Percentiles rank a stretch among this genome's conserved stretches.
Conservation (phyloP, 2,329 filamentous ascomycete genomes). For the Cytospora leucostoma region DNA sequence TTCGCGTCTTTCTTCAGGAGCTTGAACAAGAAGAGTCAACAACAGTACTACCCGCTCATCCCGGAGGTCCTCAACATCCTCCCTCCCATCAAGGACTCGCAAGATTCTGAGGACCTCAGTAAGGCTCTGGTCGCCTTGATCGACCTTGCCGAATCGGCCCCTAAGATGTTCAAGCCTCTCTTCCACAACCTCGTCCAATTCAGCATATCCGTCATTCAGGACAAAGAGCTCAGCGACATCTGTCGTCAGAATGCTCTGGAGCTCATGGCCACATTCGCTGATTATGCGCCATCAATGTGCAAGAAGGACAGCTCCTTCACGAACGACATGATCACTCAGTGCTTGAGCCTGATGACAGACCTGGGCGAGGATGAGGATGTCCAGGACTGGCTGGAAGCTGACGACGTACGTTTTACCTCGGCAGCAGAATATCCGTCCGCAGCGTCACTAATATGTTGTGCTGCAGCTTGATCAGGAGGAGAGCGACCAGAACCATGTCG, state of each 20-base stretch:
- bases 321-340: constrained; percentile 97
- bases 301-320: constrained; percentile 92
- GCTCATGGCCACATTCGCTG: constrained; percentile 96
- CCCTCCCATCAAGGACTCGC: constrained; percentile 87
- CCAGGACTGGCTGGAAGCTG: constrained; percentile 86
- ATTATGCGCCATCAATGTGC: constrained; percentile 92
- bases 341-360: constrained; percentile 96
- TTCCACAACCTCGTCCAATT: constrained; percentile 93
- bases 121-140: constrained; percentile 89
- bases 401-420: constrained; percentile 68
- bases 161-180: constrained; percentile 96
- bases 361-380: constrained; percentile 93
- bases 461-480: constrained; percentile 85
- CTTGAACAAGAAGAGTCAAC: constrained; percentile 81
- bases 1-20: constrained; percentile 96
- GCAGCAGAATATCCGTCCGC: not conserved
- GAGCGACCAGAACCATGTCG: constrained; percentile 95
- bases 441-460: constrained; percentile 33
- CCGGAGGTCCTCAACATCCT: constrained; percentile 93
- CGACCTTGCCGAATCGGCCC: constrained; percentile 89
- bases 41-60: constrained; percentile 84
- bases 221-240: constrained; percentile 90
- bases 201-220: constrained; percentile 88
- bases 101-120: constrained; percentile 87
- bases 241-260: constrained; percentile 94